These are phyloP conservation scores for Diaporthe amygdali DNA, from an alignment of 2,329 filamentous ascomycete species.

Conservation along the genomic window DNA sequence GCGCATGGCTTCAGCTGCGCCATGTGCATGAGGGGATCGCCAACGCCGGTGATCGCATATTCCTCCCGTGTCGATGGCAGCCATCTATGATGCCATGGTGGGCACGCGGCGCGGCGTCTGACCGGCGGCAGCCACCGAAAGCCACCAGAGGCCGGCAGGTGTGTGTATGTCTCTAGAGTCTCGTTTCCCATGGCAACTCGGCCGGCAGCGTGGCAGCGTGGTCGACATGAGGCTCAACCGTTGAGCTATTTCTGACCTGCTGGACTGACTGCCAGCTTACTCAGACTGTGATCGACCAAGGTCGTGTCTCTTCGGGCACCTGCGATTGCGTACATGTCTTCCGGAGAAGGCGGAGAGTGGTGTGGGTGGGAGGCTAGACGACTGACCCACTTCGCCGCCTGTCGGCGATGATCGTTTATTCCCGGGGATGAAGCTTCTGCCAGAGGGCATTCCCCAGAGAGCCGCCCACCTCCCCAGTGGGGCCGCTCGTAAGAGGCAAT, in stretches of 20 bases:
- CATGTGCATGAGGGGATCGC: conserved; percentile 14
- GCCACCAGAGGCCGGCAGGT: neutral
- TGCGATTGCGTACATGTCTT: neutral
- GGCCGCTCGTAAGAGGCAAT: neutral
- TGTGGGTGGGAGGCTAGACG: neutral
- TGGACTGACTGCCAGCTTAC: neutral
- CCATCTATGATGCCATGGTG: neutral
- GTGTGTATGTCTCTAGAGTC: neutral
- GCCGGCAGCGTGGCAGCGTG: neutral
- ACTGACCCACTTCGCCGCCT: neutral
- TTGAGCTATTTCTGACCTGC: conserved; percentile 8
- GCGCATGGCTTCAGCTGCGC: conserved; percentile 14
- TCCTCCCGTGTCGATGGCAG: conserved; percentile 8
- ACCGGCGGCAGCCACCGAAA: conserved; percentile 16
- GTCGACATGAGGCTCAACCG: neutral
- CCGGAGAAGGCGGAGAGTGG: neutral
- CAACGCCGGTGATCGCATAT: conserved; percentile 13
- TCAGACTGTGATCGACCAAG: neutral
- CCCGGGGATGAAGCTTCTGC: conserved; percentile 8
- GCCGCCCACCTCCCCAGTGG: neutral
- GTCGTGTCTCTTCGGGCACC: neutral
- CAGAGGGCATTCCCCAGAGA: neutral
- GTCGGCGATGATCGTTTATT: neutral
- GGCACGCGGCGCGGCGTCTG: neutral
- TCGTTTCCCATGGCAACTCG: too few relatives aligned